These are phyloP conservation scores for Claviceps humidiphila DNA, from an alignment of 2,329 filamentous ascomycete species.

Conservation along the genomic window DNA sequence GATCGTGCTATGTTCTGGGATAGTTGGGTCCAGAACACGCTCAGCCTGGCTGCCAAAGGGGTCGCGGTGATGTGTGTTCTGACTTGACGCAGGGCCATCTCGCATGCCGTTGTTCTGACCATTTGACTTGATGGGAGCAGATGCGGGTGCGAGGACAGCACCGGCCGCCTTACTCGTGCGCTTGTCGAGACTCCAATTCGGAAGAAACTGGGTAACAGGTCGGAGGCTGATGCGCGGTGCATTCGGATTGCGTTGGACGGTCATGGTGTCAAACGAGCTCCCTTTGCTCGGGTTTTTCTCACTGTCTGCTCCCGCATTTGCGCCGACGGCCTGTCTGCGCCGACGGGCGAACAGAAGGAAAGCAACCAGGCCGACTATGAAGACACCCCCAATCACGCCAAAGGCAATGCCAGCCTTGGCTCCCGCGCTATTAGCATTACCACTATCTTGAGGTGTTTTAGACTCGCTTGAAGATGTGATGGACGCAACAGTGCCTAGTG, in stretches of 20 bases:
- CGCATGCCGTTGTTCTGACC: conserved; percentile 25
- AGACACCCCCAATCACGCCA: conserved; percentile 60
- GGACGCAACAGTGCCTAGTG: conserved; percentile 11
- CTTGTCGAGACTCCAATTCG: conserved; percentile 41
- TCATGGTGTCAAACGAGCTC: conserved; percentile 6
- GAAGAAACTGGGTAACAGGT: conserved; percentile 72
- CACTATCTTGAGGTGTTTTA: neutral
- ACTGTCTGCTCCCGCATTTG: conserved; percentile 37
- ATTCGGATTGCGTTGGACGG: conserved; percentile 23
- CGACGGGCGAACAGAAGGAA: conserved; percentile 59
- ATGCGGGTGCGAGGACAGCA: conserved; percentile 22
- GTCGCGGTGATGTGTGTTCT: conserved; percentile 44
- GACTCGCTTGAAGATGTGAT: conserved; percentile 10
- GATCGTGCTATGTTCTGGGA: conserved; percentile 16
- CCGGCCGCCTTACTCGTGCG: conserved; percentile 35
- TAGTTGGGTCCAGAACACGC: conserved; percentile 29
- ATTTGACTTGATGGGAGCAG: conserved; percentile 5
- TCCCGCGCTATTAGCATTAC: conserved; percentile 19
- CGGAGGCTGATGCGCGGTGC: conserved; percentile 77
- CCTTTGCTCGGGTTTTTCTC: conserved; percentile 45
- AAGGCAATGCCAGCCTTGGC: conserved; percentile 73
- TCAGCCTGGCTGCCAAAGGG: conserved; percentile 57
- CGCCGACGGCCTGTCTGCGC: conserved; percentile 49
- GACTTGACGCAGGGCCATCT: conserved; percentile 34
- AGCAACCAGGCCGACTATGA: conserved; percentile 51